Base-by-base conservation (phyloP, 345 rosid genomes). In the Gynandropsis gynandra region DNA sequence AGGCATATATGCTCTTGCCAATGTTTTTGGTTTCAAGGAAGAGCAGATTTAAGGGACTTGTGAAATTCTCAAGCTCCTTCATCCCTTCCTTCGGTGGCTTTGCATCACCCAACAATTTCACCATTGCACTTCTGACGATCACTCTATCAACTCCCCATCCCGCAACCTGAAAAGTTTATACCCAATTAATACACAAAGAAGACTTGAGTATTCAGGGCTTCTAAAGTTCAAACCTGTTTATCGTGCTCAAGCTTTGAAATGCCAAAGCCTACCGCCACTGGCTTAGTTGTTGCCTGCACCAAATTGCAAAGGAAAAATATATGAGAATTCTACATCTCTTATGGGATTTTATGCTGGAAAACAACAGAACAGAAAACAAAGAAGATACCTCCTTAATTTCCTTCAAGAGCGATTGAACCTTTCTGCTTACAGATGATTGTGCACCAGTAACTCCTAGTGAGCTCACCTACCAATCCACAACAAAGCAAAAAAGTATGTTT, bases 131-230 rank as follows among this genome's bases (percentile, higher is more conserved):
- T 0, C 95, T 90, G 43, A 92, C 83, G 19, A 87, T 92, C 54
- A 82, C 80, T 13, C 93, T 80, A 52, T 85, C 90, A n/a, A 89
- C 86, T 59, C 98, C 97, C 95, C 88, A 82, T 52, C 72, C 85
- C 4, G 74, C 86, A 2, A 82, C 49, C 95, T 86, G 56, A 57
- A 20, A 3, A 9, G n/a, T n/a, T n/a, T n/a, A n/a, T n/a, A n/a
- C n/a, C n/a, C n/a, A n/a, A n/a, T n/a, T n/a, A n/a, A n/a, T n/a
- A n/a, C n/a, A n/a, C n/a, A n/a, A n/a, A n/a, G n/a, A n/a, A n/a
- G n/a, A n/a, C n/a, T n/a, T n/a, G n/a, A n/a, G n/a, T n/a, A n/a
- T n/a, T n/a, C n/a, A n/a, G n/a, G n/a, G 50, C 31, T 14, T 13
- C 4, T 16, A 18, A 42, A 18, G 35, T 50, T 37, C 42, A 27